Evolutionary conservation across 192 early-diverging fungal species (phyloP).

Genomic region (Gorgonomyces haynaldii): DNA sequence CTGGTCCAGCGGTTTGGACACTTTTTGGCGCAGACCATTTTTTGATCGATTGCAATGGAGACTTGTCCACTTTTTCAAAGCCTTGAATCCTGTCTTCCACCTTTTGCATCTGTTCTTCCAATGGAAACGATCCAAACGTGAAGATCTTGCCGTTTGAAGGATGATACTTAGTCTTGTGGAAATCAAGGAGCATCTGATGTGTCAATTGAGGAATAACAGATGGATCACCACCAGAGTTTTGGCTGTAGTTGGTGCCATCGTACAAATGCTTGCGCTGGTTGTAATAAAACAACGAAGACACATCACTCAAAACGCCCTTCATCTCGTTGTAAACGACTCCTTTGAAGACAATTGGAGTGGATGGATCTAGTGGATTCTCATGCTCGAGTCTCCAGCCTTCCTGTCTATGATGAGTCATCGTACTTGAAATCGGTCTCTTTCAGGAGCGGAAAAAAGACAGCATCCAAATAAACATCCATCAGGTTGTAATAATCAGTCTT

Average conservation of each 20-base stretch:
- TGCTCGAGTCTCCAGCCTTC: conserved; percentile 93
- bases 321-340: conserved; percentile 98
- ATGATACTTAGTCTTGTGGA: conserved; percentile 80
- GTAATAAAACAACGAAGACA: conserved; percentile 63
- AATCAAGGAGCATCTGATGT: conserved; percentile 65
- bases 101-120: conserved; percentile 60
- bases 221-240: conserved; percentile 87
- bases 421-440: conserved; percentile 69
- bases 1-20: conserved; percentile 42
- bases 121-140: conserved; percentile 69
- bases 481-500: conserved; percentile 79
- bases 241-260: conserved; percentile 67
- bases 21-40: conserved; percentile 28
- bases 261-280: conserved; percentile 72
- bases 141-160: conserved; percentile 87
- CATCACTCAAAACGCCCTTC: conserved; percentile 79
- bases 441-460: conserved; percentile 71
- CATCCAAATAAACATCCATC: conserved; percentile 83
- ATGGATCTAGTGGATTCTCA: conserved; percentile 45
- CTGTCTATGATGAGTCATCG: too few species aligned
- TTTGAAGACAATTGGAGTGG: conserved; percentile 70
- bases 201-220: conserved; percentile 76
- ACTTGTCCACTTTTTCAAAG: conserved; percentile 34
- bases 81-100: conserved; percentile 52
- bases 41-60: conserved; percentile 4